Conservation (phyloP, 495 filamentous ascomycete species). For the Penicillium parvum region DNA sequence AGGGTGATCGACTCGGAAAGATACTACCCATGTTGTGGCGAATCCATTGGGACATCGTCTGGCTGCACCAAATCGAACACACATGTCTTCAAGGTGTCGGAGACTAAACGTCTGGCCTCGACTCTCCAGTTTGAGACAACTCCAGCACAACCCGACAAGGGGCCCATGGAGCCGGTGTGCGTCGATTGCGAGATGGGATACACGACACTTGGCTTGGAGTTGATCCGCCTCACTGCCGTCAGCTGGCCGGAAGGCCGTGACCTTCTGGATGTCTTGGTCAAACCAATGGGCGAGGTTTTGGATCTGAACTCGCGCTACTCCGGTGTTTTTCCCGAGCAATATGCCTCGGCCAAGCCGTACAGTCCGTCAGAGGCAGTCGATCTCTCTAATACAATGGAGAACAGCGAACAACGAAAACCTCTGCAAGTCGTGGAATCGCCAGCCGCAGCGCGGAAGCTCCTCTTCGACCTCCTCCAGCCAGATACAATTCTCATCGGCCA, state of each 20-base stretch:
- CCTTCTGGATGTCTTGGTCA: conserved; percentile 80
- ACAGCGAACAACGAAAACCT: conserved; percentile 17
- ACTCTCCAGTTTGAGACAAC: conserved; percentile 77
- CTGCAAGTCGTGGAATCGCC: conserved; percentile 72
- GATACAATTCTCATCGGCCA: conserved; percentile 84
- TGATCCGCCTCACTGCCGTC: conserved; percentile 81
- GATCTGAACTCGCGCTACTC: conserved; percentile 91
- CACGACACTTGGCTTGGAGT: conserved; percentile 77
- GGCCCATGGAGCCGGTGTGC: conserved; percentile 51
- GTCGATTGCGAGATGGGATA: conserved; percentile 99
- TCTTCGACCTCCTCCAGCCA: conserved; percentile 66
- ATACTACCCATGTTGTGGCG: conserved; percentile 73
- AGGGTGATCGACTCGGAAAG: conserved; percentile 46
- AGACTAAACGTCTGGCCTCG: conserved; percentile 68
- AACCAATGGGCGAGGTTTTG: conserved; percentile 75
- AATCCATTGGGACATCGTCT: conserved; percentile 58
- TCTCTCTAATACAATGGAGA: conserved; percentile 9
- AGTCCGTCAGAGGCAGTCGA: conserved; percentile 19
- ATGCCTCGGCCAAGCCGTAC: conserved; percentile 62
- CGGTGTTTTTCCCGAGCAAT: conserved; percentile 72
- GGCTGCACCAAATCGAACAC: conserved; percentile 66
- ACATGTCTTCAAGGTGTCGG: conserved; percentile 86
- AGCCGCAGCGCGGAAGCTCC: conserved; percentile 61
- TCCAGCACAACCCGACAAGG: conserved; percentile 51
- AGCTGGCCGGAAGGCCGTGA: conserved; percentile 75